A percentile compares a stretch with the other conserved stretches of the same genome.
Conservation (phyloP, 1,139 yeast species). For the Saccharomycopsis phalli region DNA sequence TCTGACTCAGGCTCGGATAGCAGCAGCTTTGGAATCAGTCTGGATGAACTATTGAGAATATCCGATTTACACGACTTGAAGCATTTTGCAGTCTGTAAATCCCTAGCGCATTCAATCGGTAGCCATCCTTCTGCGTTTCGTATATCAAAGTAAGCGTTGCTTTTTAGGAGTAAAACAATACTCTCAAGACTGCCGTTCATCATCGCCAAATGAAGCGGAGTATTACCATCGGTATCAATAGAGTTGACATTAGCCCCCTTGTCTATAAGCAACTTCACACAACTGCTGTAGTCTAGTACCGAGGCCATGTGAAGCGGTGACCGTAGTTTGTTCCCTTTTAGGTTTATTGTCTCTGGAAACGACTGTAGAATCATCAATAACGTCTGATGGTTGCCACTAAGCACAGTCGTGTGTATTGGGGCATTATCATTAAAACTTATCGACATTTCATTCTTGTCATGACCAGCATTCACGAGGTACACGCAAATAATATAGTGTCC, state of each 20-base stretch:
- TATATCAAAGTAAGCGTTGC: conserved; percentile 39
- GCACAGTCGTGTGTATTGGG: conserved; percentile 68
- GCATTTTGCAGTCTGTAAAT: conserved; percentile 11
- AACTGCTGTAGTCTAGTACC: conserved; percentile 55
- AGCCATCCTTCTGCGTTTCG: conserved; percentile 60
- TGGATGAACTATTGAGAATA: conserved; percentile 7
- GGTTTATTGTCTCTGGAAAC: conserved; percentile 61
- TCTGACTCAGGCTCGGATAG: background rate
- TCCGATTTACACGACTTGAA: conserved; percentile 13
- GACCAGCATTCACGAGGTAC: conserved; percentile 42
- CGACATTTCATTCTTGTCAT: conserved; percentile 39
- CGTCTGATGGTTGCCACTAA: conserved; percentile 67
- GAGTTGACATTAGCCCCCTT: conserved; percentile 69
- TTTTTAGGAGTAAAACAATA: conserved; percentile 46
- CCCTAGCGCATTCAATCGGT: conserved; percentile 33
- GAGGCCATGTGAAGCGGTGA: conserved; percentile 77
- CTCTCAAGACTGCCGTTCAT: conserved; percentile 67
- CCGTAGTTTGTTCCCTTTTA: conserved; percentile 45
- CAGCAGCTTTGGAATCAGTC: background rate
- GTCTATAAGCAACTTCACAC: conserved; percentile 61
- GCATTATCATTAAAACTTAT: conserved; percentile 61
- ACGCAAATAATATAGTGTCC: conserved; percentile 79
- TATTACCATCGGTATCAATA: conserved; percentile 58
- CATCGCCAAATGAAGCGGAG: conserved; percentile 74
- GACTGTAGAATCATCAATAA: conserved; percentile 75